phyloP scores from a whole-genome alignment of 2,329 filamentous ascomycete genomes.

The Neonectria magnoliae region DNA sequence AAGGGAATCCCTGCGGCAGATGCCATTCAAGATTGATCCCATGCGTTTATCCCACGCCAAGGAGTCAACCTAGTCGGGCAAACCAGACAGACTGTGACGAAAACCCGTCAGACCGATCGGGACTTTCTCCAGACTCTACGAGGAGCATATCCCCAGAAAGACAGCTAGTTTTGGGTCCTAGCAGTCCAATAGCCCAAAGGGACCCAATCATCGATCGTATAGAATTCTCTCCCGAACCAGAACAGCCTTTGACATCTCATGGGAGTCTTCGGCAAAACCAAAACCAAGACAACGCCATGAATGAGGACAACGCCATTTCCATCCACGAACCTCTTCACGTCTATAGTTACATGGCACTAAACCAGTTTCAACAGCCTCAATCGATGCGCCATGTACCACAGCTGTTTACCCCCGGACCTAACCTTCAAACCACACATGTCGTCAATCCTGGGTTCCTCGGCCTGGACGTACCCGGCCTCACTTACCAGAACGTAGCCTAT shows the following conservation, averaged over 20 bases:
- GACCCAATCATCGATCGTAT: background rate
- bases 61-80: background rate
- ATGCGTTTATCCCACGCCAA: conserved; percentile 18
- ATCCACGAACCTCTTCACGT: background rate
- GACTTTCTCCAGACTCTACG: background rate
- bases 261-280: background rate
- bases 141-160: conserved; percentile 1
- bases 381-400: background rate
- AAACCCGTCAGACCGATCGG: background rate
- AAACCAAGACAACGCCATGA: background rate
- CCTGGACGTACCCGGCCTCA: background rate
- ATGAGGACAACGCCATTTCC: background rate
- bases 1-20: conserved; percentile 22
- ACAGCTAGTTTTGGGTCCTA: background rate
- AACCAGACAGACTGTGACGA: background rate
- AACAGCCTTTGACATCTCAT: background rate
- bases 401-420: background rate
- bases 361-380: background rate
- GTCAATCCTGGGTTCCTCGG: background rate
- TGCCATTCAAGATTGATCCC: conserved; percentile 18
- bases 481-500: conserved; percentile 15
- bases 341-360: background rate
- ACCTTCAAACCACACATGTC: background rate
- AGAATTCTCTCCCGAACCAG: background rate
- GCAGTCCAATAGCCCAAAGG: background rate